A percentile compares a stretch with the other conserved stretches of the same genome.
Evolutionary conservation across 164 flowering plant genomes (phyloP).

Genomic region (Aristolochia californica): DNA sequence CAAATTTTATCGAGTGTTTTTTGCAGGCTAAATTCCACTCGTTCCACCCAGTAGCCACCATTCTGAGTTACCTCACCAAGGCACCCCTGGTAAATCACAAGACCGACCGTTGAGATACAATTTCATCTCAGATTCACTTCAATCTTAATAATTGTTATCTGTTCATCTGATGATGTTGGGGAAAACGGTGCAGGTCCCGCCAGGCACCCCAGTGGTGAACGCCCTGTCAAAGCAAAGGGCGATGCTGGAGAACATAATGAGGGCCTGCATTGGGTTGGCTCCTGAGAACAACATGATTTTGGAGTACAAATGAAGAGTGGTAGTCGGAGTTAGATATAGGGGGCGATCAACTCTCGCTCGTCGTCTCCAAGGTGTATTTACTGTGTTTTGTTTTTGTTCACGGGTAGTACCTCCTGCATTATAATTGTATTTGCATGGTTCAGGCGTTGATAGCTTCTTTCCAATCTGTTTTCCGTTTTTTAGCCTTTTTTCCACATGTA

Average conservation of each 20-base stretch:
- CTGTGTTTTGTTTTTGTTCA: too few relatives aligned
- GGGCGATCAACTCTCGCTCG: too few relatives aligned
- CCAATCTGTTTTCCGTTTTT: too few relatives aligned
- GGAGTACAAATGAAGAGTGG: slow-evolving; percentile 24
- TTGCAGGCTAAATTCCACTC: slow-evolving; percentile 84
- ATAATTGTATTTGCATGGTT: too few relatives aligned
- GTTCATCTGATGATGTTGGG: background rate
- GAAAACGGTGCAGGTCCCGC: slow-evolving; percentile 61
- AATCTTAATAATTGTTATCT: background rate
- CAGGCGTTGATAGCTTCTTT: too few relatives aligned
- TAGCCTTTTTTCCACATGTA: too few relatives aligned
- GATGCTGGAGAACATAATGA: slow-evolving; percentile 96
- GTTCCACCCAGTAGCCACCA: slow-evolving; percentile 97
- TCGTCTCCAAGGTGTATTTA: too few relatives aligned
- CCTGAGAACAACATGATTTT: slow-evolving; percentile 84
- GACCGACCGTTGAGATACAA: background rate
- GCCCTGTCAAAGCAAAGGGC: slow-evolving; percentile 96
- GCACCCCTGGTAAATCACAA: slow-evolving; percentile 81
- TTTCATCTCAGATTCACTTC: background rate
- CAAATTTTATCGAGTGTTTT: too few relatives aligned
- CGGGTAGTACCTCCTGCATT: too few relatives aligned
- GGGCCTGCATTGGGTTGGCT: slow-evolving; percentile 96
- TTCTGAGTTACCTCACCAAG: slow-evolving; percentile 96
- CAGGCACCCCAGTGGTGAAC: slow-evolving; percentile 98
- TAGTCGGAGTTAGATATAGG: background rate